Evolutionary conservation across 768 basidiomycete genomes (phyloP), one percentile per base, ranked within the genome.

Genomic region (Podaxis carcinomalis): DNA sequence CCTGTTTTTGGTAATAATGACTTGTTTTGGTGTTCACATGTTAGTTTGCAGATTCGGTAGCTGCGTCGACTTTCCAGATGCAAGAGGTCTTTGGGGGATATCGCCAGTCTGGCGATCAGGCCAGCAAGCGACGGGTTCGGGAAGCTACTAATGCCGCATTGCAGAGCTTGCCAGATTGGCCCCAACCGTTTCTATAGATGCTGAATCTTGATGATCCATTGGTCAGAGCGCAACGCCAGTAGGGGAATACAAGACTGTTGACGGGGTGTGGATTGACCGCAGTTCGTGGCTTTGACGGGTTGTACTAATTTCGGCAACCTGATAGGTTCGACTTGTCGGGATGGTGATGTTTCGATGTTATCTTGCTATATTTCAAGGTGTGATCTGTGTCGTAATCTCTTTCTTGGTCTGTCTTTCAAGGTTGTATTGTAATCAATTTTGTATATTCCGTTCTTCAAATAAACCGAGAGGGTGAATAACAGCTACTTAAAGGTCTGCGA

Each of bases 91-190:
- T 82, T 65, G 65, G 77, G 19, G 86, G 86, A 6, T 93, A 93
- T 67, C 83, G 89, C 28, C 88, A 89, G 51, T 92, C 91, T 5
- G 77, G 79, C 2, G 91, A 93, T 70, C 57, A 76, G 27, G 83
- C 88, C 5, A 88, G 89, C 67, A 92, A 90, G 70, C 78, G 78
- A 21, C 83, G 90, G 23, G 91, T 93, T 9, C 83, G 89, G 35
- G 90, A 93, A 70, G 84, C 87, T 2, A 86, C 85, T 53, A 93
- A 93, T 67, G 89, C 89, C 11, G 88, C 91, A 5, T 69, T 93
- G 50, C 77, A 78, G 42, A 79, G 80, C 44, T 72, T 92, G n/a
- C 90, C 91, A 1, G 88, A 89, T 62, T 93, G 87, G 86, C 91
- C 91, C 9, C 72, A 75, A 51, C 68, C 73, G 13, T 76, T 60